phyloP scores from a whole-genome alignment of 2,329 filamentous ascomycete species.

The Trichophyton benhamiae region DNA sequence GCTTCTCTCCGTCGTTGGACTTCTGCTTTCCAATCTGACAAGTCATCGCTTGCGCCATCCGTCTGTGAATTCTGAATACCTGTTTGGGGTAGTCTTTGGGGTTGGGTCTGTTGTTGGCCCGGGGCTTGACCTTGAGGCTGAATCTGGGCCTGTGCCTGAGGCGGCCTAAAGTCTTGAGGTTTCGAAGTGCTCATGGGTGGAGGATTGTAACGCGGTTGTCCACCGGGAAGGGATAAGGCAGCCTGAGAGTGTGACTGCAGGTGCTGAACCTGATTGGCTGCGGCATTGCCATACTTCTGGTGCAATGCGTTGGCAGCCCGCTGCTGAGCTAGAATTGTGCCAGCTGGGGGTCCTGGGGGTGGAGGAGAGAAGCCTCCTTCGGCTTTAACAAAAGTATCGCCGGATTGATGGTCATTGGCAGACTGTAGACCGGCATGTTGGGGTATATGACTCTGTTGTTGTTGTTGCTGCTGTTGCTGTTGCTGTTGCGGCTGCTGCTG shows the following conservation, averaged over 20 bases:
- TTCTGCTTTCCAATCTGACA: constrained; percentile 42
- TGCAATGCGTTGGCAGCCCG: constrained; percentile 42
- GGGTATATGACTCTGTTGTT: constrained; percentile 20
- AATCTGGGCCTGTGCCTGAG: constrained; percentile 17
- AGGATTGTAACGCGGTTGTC: constrained; percentile 17
- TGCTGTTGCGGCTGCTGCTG: constrained; percentile 19
- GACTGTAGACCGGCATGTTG: constrained; percentile 25
- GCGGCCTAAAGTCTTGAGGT: constrained; percentile 4
- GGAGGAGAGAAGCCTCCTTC: constrained; percentile 35
- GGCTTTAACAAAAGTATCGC: constrained; percentile 38
- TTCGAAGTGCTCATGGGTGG: constrained; percentile 3
- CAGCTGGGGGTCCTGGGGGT: constrained; percentile 17
- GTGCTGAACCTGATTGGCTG: constrained; percentile 33
- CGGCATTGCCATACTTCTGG: constrained; percentile 34
- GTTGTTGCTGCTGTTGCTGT: no score
- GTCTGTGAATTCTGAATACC: constrained; percentile 49
- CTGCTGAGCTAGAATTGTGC: constrained; percentile 36
- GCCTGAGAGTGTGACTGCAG: constrained; percentile 31
- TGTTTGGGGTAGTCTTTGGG: constrained; percentile 22
- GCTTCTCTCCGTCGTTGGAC: constrained; percentile 33
- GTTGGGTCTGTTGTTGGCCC: constrained; percentile 21
- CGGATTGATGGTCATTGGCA: constrained; percentile 17
- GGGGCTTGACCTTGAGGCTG: constrained; percentile 30
- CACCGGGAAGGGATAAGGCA: constrained; percentile 26
- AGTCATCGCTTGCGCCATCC: constrained; percentile 57